These are phyloP conservation scores for Cephalotrichum gorgonifer DNA, from an alignment of 2,329 filamentous ascomycete species.

Conservation along the genomic window DNA sequence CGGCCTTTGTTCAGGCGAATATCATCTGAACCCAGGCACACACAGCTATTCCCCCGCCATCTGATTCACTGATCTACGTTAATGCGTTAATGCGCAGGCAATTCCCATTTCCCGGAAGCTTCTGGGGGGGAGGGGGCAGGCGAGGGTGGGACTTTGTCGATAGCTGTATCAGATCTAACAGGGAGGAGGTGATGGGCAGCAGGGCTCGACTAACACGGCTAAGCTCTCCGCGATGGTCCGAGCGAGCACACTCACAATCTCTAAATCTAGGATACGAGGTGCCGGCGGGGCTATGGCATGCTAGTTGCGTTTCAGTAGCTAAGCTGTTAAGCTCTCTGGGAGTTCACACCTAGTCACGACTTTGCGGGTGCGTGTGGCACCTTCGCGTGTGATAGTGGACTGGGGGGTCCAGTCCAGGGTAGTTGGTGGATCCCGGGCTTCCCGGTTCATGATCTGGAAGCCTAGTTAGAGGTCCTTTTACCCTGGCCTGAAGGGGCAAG, in stretches of 20 bases:
- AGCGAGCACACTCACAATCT: neutral
- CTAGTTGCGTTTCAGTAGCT: neutral
- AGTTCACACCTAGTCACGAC: too few relatives aligned
- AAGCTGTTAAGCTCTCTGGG: neutral
- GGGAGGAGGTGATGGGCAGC: neutral
- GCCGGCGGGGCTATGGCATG: neutral
- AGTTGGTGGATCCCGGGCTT: too few relatives aligned
- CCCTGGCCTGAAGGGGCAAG: neutral
- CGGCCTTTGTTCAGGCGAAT: neutral
- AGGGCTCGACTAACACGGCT: neutral
- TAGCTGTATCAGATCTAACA: slow-evolving; percentile 4
- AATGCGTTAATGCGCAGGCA: neutral
- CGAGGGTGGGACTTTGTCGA: neutral
- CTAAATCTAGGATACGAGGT: neutral
- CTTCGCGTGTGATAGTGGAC: neutral
- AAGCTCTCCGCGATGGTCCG: neutral
- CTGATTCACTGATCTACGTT: neutral
- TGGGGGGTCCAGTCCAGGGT: neutral
- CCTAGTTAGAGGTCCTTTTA: too few relatives aligned
- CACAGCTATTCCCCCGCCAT: neutral
- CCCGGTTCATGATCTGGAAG: too few relatives aligned
- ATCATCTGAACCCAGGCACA: neutral
- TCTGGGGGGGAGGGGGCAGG: neutral
- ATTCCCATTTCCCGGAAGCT: neutral
- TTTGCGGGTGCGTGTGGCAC: neutral